A percentile compares a stretch with the other conserved stretches of the same genome.
Evolutionary conservation across 228 moss, liverwort and hornwort species (phyloP).

Genomic region (Sphagnum fallax): DNA sequence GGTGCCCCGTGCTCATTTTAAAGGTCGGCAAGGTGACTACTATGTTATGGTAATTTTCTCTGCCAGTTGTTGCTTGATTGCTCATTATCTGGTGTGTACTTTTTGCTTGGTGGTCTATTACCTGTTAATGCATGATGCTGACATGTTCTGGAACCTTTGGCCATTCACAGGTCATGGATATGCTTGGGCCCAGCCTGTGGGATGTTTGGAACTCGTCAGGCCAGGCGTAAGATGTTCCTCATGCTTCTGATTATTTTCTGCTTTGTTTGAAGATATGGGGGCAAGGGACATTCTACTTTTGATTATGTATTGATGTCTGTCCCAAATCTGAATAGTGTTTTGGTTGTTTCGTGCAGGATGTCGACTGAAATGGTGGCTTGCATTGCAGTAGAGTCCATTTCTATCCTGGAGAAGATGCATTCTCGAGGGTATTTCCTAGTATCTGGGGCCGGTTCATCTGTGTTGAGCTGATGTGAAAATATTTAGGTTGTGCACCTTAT

Average conservation of each 20-base stretch:
- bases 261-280: background rate
- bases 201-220: slow-evolving; percentile 99
- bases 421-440: slow-evolving; percentile 57
- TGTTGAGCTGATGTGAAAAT: background rate
- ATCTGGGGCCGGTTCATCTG: no score
- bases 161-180: slow-evolving; percentile 80
- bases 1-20: slow-evolving; percentile 90
- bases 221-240: slow-evolving; percentile 63
- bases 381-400: slow-evolving; percentile 96
- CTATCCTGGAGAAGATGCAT: slow-evolving; percentile 99
- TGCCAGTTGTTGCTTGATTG: no score
- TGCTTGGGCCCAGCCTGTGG: slow-evolving; percentile 99
- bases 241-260: no score
- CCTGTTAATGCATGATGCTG: background rate
- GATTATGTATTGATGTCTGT: background rate
- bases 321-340: background rate
- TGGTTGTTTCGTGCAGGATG: slow-evolving; percentile 49
- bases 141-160: background rate
- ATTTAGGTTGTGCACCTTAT: no score
- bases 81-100: no score
- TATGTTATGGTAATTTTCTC: slow-evolving; percentile 74
- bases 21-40: slow-evolving; percentile 97
- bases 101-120: background rate
- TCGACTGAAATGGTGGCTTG: slow-evolving; percentile 99
- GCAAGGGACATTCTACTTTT: no score